Percentiles rank a stretch among this genome's conserved stretches.
phyloP scores from a whole-genome alignment of 2,329 filamentous ascomycete genomes.

The Pseudocercospora vitis region DNA sequence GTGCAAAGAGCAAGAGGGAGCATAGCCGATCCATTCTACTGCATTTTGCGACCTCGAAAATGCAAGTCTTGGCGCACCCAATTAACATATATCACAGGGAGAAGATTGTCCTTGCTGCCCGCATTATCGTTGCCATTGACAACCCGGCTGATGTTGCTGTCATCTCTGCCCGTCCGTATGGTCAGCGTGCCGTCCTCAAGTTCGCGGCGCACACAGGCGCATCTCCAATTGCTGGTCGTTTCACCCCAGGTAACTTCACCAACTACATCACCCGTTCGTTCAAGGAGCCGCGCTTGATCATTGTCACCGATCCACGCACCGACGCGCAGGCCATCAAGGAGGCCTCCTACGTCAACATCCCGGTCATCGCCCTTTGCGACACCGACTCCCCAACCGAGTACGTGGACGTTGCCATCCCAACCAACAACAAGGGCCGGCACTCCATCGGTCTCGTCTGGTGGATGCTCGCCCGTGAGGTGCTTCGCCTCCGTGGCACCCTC shows the following conservation, averaged over 20 bases:
- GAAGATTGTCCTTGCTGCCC: conserved; percentile 98
- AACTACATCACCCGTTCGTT: conserved; percentile 99
- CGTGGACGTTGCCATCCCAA: conserved; percentile 99
- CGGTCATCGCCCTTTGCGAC: conserved; percentile 98
- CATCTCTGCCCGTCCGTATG: conserved; percentile 99
- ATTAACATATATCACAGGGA: conserved; percentile 64
- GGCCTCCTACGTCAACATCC: conserved; percentile 99
- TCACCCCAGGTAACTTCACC: conserved; percentile 99
- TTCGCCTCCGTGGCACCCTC: conserved; percentile 96
- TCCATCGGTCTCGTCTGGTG: conserved; percentile 99
- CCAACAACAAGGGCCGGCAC: conserved; percentile 99
- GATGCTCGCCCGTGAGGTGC: conserved; percentile 99
- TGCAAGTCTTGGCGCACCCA: background rate
- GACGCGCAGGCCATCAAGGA: conserved; percentile 99
- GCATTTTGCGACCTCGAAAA: background rate
- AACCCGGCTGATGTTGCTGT: conserved; percentile 99
- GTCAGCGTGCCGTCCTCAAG: conserved; percentile 99
- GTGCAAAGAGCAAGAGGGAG: background rate
- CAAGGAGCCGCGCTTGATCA: conserved; percentile 99
- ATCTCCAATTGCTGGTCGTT: conserved; percentile 96
- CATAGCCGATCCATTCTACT: background rate
- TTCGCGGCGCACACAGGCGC: conserved; percentile 98
- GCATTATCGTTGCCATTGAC: conserved; percentile 98
- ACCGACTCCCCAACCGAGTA: conserved; percentile 99
- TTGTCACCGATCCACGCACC: conserved; percentile 99